Evolutionary conservation across 208 protist genomes (phyloP).

Genomic region (Crithidia brevicula): DNA sequence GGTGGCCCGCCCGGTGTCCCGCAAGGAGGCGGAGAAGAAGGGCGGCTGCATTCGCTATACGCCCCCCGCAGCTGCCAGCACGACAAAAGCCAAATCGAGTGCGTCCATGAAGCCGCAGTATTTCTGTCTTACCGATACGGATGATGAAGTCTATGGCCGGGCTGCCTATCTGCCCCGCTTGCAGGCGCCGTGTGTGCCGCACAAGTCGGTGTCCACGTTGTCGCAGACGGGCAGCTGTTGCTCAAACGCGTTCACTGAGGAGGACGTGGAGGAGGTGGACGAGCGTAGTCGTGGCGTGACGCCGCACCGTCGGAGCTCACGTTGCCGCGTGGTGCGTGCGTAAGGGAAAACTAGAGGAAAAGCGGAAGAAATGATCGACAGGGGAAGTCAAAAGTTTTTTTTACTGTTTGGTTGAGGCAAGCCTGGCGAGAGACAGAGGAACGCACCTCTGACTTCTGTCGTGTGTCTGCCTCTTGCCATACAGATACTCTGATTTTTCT

Average conservation of each 20-base stretch:
- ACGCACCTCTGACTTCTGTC: background rate
- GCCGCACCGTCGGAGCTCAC: background rate
- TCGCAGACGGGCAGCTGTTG: background rate
- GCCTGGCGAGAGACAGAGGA: conserved; percentile 1
- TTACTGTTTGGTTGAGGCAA: too few relatives aligned
- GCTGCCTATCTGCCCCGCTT: conserved; percentile 3
- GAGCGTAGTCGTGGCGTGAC: background rate
- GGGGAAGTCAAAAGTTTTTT: too few relatives aligned
- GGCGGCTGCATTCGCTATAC: background rate
- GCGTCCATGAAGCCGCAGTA: background rate
- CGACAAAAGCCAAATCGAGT: too few relatives aligned
- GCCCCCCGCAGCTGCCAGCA: background rate
- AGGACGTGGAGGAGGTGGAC: background rate
- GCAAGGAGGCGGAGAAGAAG: conserved; percentile 10
- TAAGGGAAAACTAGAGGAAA: background rate
- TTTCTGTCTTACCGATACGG: conserved; percentile 4
- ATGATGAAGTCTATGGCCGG: conserved; percentile 10
- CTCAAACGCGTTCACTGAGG: background rate
- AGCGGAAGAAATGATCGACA: background rate
- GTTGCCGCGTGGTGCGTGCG: background rate
- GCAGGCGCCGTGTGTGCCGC: too few relatives aligned
- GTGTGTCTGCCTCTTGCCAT: background rate
- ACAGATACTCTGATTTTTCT: background rate
- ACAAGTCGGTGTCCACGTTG: background rate
- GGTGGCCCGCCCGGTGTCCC: conserved; percentile 1